Evolutionary conservation across 139 green algal genomes (phyloP), one percentile per base, ranked within the genome.

Genomic region (Chlamydomonas incerta): DNA sequence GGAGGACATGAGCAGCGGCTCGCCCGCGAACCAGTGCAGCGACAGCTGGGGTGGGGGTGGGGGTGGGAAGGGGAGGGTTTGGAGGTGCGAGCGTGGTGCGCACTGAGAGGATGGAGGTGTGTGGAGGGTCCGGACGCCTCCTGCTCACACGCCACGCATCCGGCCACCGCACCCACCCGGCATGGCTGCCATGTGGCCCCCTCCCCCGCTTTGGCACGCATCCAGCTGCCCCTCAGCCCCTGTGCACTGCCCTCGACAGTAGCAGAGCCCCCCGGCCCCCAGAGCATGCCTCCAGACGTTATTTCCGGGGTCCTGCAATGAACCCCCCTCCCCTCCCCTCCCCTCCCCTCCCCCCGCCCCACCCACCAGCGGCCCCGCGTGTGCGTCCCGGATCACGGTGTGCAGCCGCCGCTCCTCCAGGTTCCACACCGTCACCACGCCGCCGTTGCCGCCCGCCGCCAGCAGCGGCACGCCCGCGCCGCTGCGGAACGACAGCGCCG

Each of bases 371-470:
- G 71, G 79, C 0, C 58, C 92, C 75, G 97, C 95, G 86, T 99
- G 97, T 1, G 95, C 95, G 66, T 95, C 93, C 2, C 85, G 74
- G n/a, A 97, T 91, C 29, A 98, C 89, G 0, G 90, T 91, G 73
- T 95, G 92, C 71, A 99, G 91, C 50, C 89, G 87, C 9, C 92
- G 88, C 72, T 93, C 81, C 85, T 99, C 97, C 67, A 99, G 92
- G 89, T 99, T 88, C 97, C 97, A 99, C 18, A 99, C 83, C 3
- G 93, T 97, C 35, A 99, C 87, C 29, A 92, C 93, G 24, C 97
- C 97, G 24, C 84, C 87, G 37, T 93, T 68, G 87, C 97, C 95
- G 11, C 94, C 97, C 0, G 93, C 95, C 31, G 97, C 97, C 90
- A 99, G 89, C 23, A 98, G 86, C 8, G 95, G 94, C 70, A 93